Evolutionary conservation across 441 rosid species (phyloP).

Genomic region (Euphorbia corollata): DNA sequence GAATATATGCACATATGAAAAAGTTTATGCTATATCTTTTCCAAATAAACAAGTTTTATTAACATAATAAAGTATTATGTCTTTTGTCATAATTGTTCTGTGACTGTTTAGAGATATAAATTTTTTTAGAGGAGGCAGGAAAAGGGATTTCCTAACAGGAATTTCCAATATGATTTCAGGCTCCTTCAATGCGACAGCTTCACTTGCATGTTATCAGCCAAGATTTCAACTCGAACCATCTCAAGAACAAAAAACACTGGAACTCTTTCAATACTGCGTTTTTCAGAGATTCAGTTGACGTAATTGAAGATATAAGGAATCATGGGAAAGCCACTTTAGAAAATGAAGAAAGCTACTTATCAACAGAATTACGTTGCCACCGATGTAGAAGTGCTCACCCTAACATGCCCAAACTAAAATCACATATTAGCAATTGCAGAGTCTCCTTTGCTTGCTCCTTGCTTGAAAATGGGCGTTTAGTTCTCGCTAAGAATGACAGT

Average conservation of each 20-base stretch:
- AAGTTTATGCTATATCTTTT: not conserved
- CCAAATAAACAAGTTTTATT: too few relatives aligned
- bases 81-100: not conserved
- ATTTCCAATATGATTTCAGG: constrained; percentile 33
- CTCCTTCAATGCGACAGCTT: constrained; percentile 78
- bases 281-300: constrained; percentile 75
- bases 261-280: constrained; percentile 73
- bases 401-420: constrained; percentile 68
- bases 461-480: constrained; percentile 41
- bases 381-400: constrained; percentile 86
- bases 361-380: constrained; percentile 74
- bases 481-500: constrained; percentile 23
- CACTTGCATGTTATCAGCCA: constrained; percentile 95
- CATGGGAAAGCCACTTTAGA: constrained; percentile 47
- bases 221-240: constrained; percentile 67
- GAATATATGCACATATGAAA: not conserved
- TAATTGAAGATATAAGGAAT: constrained; percentile 55
- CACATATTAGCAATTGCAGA: constrained; percentile 49
- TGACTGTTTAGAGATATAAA: not conserved
- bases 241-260: constrained; percentile 93
- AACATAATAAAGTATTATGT: too few relatives aligned
- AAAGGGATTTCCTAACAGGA: not conserved
- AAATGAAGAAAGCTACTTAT: constrained; percentile 39
- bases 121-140: not conserved
- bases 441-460: constrained; percentile 45